Evolutionary conservation across 2,329 filamentous ascomycete genomes (phyloP).

Genomic region (Fusarium pseudoanthophilum): DNA sequence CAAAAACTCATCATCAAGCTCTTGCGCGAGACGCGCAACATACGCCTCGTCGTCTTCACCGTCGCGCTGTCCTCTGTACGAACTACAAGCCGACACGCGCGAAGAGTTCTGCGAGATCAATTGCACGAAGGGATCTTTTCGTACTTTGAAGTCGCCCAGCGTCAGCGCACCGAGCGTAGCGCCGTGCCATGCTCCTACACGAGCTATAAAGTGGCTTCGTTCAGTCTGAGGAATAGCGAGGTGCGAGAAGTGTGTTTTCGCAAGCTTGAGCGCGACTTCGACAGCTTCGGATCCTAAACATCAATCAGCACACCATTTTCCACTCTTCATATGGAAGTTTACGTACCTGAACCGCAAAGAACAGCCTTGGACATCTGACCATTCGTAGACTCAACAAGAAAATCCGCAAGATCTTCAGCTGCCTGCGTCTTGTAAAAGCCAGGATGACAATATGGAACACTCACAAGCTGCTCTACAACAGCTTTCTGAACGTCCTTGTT

Average conservation of each 20-base stretch:
- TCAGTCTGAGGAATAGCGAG: constrained; percentile 31
- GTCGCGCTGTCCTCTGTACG: constrained; percentile 2
- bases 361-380: constrained; percentile 37
- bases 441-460: constrained; percentile 35
- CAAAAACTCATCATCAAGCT: constrained; percentile 60
- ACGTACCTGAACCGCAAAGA: constrained; percentile 35
- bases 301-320: rapidly evolving
- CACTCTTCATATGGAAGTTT: too few species aligned
- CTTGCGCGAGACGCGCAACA: constrained; percentile 52
- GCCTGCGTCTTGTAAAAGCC: constrained; percentile 39
- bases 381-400: constrained; percentile 35
- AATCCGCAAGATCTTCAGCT: constrained; percentile 31
- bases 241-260: constrained; percentile 33
- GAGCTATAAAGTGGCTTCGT: constrained; percentile 33
- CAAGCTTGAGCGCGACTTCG: constrained; percentile 37
- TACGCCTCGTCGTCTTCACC: constrained; percentile 50
- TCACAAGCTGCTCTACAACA: constrained; percentile 31
- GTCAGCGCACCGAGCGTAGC: constrained; percentile 35
- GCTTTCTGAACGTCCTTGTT: constrained; percentile 40
- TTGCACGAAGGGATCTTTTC: constrained; percentile 34
- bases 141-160: constrained; percentile 33
- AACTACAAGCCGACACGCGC: constrained; percentile 10
- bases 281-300: constrained; percentile 33
- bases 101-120: constrained; percentile 33
- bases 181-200: constrained; percentile 34